Evolutionary conservation across 768 basidiomycete genomes (phyloP), one percentile per base, ranked within the genome.

Genomic region (Calocybe cyanea): DNA sequence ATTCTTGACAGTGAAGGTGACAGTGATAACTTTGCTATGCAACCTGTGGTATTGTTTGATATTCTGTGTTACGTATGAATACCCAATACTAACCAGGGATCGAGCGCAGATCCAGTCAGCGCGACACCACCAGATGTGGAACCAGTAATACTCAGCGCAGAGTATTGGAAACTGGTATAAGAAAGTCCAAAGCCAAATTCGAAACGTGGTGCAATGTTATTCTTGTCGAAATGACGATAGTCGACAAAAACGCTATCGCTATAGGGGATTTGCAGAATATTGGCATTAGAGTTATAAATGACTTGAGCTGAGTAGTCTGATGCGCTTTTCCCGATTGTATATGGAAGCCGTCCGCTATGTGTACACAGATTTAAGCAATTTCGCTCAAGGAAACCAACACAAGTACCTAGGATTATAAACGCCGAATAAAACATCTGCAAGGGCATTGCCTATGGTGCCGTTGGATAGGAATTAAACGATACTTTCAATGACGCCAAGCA

Each of bases 371-470:
- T 18, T 46, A 21, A 39, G 1, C 25, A 19, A 24, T 37, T 15
- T 4, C 20, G n/a, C 6, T 11, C 14, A 34, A 13, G 2, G 2
- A 3, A 38, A 33, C 13, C 1, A 28, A 32, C 17, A 36, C 49
- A 39, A 59, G 53, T 59, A 70, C 78, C 78, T 69, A 11, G 81
- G 82, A 53, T 81, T 83, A 51, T 78, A 79, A 19, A 61, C 66
- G 2, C 82, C 83, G 46, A 73, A 85, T 6, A 83, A 61, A 32
- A 85, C 63, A 52, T 85, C 83, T 5, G 73, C 70, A 10, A 84
- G 56, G 11, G 71, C 60, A 52, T 83, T 81, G 2, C 82, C 82
- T 71, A 24, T 5, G 14, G 54, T 19, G 7, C 18, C 28, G 7
- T 17, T 28, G 11, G 25, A 28, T 11, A 28, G 25, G 25, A 28